phyloP scores from a whole-genome alignment of 1,139 yeast species.

The Yamadazyma membranifaciens region DNA sequence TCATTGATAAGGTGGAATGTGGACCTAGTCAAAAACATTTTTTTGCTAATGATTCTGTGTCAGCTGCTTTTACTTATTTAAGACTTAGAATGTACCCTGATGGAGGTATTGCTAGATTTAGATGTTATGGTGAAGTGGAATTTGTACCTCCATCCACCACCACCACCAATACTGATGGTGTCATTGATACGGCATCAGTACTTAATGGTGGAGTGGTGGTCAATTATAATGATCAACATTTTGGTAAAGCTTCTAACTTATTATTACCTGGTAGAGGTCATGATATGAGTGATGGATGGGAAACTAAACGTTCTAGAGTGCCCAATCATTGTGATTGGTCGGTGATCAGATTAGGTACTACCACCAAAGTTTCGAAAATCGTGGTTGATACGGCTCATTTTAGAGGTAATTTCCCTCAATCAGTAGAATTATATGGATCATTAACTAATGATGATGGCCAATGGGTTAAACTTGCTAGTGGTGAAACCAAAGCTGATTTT shows the following conservation, averaged over 20 bases:
- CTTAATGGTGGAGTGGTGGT: constrained; percentile 88
- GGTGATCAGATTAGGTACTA: constrained; percentile 70
- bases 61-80: constrained; percentile 72
- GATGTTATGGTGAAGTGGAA: constrained; percentile 78
- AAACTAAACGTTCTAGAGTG: constrained; percentile 83
- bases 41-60: constrained; percentile 59
- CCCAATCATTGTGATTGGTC: constrained; percentile 92
- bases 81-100: constrained; percentile 92
- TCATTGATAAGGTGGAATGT: constrained; percentile 72
- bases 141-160: constrained; percentile 39
- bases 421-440: constrained; percentile 60
- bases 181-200: constrained; percentile 77
- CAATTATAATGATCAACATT: constrained; percentile 83
- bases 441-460: constrained; percentile 30
- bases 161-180: constrained; percentile 22
- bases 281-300: constrained; percentile 99
- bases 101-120: constrained; percentile 94
- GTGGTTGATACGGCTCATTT: constrained; percentile 89
- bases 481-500: constrained; percentile 75
- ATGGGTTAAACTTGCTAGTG: constrained; percentile 62
- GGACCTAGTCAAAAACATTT: constrained; percentile 88
- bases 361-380: constrained; percentile 53
- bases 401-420: constrained; percentile 91
- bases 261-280: constrained; percentile 90
- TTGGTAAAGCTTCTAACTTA: constrained; percentile 85